These are phyloP conservation scores for Fusarium udum DNA, from an alignment of 2,329 filamentous ascomycete genomes.

Conservation along the genomic window DNA sequence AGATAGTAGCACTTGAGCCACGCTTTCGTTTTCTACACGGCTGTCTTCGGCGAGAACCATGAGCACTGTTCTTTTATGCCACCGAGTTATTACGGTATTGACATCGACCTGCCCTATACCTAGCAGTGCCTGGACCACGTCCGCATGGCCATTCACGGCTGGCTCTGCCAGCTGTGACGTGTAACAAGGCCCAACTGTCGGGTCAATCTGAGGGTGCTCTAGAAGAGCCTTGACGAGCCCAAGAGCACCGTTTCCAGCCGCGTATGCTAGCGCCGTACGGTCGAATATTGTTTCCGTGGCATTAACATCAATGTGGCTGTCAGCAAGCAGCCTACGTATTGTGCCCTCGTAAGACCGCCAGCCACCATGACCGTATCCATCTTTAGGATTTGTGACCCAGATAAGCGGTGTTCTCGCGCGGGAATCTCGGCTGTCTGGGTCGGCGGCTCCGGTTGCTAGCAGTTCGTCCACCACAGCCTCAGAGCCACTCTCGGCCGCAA, in stretches of 20 bases:
- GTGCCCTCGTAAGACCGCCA: background rate
- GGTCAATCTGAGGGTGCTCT: background rate
- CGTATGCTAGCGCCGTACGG: background rate
- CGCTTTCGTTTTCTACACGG: rapidly evolving
- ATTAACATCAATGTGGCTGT: background rate
- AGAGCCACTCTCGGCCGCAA: rapidly evolving
- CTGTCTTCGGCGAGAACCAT: background rate
- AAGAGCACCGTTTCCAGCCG: background rate
- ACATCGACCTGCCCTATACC: background rate
- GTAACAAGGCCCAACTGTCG: rapidly evolving
- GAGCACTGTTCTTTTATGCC: background rate
- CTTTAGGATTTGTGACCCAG: rapidly evolving
- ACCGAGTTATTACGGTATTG: rapidly evolving
- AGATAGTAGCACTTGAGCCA: background rate
- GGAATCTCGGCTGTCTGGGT: rapidly evolving
- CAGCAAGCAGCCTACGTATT: background rate
- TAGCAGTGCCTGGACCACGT: background rate
- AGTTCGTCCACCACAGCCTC: background rate
- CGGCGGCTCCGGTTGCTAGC: background rate
- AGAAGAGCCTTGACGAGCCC: background rate
- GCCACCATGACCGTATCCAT: rapidly evolving
- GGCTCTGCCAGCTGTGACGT: rapidly evolving
- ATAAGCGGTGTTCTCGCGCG: rapidly evolving
- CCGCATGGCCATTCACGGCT: rapidly evolving
- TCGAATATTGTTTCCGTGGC: rapidly evolving